Base-by-base conservation (phyloP, 768 basidiomycete species). In the Hygrophorus pudorinus region DNA sequence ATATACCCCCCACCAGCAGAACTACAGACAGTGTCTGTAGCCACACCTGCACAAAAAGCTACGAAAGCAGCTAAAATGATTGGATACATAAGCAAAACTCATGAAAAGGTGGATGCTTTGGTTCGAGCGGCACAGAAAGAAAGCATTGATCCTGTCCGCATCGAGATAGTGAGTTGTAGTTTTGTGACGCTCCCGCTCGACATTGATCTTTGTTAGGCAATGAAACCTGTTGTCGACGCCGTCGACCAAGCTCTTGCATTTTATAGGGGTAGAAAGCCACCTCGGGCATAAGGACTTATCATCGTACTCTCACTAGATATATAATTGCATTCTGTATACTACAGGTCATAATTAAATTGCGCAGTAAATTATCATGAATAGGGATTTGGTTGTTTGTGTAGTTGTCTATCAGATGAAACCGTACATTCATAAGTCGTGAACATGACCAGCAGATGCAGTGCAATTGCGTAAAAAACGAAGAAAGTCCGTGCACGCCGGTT, bases 51-150 rank as follows among this genome's bases (percentile, higher is more conserved):
- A 0, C 87, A 94, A 56, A 79, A 82, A 51, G 72, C 76, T 1
- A 71, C 76, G 4, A 90, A 92, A 57, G 85, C 84, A 0, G 73
- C 77, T 5, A 93, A 89, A 65, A 96, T 99, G 93, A 76, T 78
- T 4, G 77, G 71, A 2, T 94, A 90, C 58, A 69, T 98, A 28
- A 62, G 70, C 33, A 82, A 78, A 57, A 93, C 87, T 0, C 77
- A 72, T 21, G 87, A 85, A 59, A 90, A 94, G 58, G 80, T 93
- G 1, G 73, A 77, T 5, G 81, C 81, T 3, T 68, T 97, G n/a
- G 72, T 93, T 2, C 69, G 69, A 35, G 63, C 69, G 16, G 84
- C 79, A 8, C 70, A 73, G 31, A 60, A 66, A 48, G 71, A 78
- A 50, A 78, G 81, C 5, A 64, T 81, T n/a, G 82, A 87, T 49